Conservation (phyloP, 768 basidiomycete genomes). For the Termitomyces sp. region DNA sequence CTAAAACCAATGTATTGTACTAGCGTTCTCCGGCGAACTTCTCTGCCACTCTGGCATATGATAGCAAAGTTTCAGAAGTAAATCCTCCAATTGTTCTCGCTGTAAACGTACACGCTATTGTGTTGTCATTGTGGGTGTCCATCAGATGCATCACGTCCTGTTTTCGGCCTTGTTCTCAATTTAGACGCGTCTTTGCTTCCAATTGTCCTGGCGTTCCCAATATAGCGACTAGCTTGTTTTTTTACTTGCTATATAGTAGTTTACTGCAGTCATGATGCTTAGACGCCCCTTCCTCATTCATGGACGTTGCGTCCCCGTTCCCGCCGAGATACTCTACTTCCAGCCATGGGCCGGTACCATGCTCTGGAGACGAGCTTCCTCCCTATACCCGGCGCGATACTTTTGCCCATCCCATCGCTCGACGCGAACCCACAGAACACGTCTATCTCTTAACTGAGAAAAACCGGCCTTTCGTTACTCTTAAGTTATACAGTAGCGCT, state of each 20-base stretch:
- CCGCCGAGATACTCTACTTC: constrained; percentile 40
- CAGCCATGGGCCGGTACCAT: constrained; percentile 45
- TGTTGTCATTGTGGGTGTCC: not conserved
- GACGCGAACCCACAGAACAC: constrained; percentile 44
- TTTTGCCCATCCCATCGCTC: constrained; percentile 30
- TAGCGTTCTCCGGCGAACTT: not conserved
- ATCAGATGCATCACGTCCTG: constrained; percentile 7
- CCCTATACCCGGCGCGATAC: constrained; percentile 44
- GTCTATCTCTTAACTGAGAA: constrained; percentile 36
- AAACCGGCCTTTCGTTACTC: constrained; percentile 36
- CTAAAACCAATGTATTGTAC: not conserved
- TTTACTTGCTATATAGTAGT: constrained; percentile 16
- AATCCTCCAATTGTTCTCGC: constrained; percentile 2
- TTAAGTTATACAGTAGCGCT: constrained; percentile 44
- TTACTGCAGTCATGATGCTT: not conserved
- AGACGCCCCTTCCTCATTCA: constrained; percentile 15
- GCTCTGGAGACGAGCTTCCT: constrained; percentile 39
- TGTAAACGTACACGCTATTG: not conserved
- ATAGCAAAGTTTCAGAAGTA: not conserved
- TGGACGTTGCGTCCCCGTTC: constrained; percentile 45
- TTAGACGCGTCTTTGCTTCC: constrained; percentile 7
- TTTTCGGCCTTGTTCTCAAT: constrained; percentile 11
- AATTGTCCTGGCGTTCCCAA: constrained; percentile 17
- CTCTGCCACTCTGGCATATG: not conserved
- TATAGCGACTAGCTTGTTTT: constrained; percentile 23